These are phyloP conservation scores for Botryotinia calthae DNA, from an alignment of 2,329 filamentous ascomycete species.

Conservation along the genomic window DNA sequence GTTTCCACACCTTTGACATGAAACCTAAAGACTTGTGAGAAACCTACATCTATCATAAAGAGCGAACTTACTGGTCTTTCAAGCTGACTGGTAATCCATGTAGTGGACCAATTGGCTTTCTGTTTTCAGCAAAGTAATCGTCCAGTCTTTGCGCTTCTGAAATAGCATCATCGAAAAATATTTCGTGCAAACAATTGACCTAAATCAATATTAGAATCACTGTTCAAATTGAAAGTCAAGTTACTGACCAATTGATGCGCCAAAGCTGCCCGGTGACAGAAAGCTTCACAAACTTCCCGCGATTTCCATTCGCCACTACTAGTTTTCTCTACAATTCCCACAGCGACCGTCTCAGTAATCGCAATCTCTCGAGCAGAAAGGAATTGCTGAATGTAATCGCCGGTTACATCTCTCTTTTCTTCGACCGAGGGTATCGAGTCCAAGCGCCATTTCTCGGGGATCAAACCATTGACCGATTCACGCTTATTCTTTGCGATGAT, in stretches of 20 bases:
- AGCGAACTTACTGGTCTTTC: constrained; percentile 38
- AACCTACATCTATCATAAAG: neutral
- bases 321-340: constrained; percentile 54
- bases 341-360: constrained; percentile 60
- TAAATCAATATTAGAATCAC: constrained; percentile 41
- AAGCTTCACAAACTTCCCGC: constrained; percentile 51
- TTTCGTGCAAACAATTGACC: constrained; percentile 59
- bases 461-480: constrained; percentile 50
- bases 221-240: constrained; percentile 43
- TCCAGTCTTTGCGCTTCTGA: constrained; percentile 51
- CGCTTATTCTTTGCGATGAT: constrained; percentile 51
- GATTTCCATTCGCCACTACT: constrained; percentile 54
- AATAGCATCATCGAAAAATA: constrained; percentile 54
- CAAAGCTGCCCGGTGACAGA: constrained; percentile 53
- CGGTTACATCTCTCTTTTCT: constrained; percentile 56
- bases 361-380: constrained; percentile 52
- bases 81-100: constrained; percentile 44
- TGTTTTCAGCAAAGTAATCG: constrained; percentile 45
- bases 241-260: constrained; percentile 57
- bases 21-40: constrained; percentile 24
- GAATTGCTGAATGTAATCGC: constrained; percentile 55
- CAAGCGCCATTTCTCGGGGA: constrained; percentile 55
- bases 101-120: constrained; percentile 40
- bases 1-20: constrained; percentile 38
- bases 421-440: constrained; percentile 42